phyloP scores from a whole-genome alignment of 2,329 filamentous ascomycete species.

The Fusarium chlamydosporum region DNA sequence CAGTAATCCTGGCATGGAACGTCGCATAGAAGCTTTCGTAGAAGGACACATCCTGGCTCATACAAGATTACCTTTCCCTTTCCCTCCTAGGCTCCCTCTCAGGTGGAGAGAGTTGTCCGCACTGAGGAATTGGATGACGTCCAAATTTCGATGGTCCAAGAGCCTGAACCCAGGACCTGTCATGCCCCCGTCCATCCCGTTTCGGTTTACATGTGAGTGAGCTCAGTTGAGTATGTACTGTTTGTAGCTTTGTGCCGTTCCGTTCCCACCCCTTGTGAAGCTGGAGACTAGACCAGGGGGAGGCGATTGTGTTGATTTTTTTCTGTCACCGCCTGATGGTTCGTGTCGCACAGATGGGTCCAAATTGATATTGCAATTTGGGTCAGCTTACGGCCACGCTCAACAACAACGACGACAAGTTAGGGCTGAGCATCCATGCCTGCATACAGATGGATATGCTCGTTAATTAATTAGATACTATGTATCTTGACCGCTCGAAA shows the following conservation, averaged over 20 bases:
- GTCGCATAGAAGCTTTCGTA: conserved; percentile 48
- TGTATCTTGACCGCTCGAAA: conserved; percentile 47
- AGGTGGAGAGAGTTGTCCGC: conserved; percentile 40
- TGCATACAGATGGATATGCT: conserved; percentile 1
- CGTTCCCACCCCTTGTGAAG: conserved; percentile 12
- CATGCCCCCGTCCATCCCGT: conserved; percentile 22
- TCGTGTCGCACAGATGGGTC: conserved; percentile 30
- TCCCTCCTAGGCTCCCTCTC: conserved; percentile 29
- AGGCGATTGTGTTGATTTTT: conserved; percentile 5
- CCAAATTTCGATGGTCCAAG: conserved; percentile 48
- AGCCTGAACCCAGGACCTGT: conserved; percentile 41
- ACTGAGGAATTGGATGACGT: conserved; percentile 48
- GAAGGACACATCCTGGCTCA: conserved; percentile 36
- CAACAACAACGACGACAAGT: conserved; percentile 28
- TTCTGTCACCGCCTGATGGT: conserved; percentile 33
- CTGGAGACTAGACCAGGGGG: conserved; percentile 41
- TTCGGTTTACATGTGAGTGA: conserved; percentile 25
- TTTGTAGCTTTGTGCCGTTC: too few species aligned
- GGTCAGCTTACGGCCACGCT: conserved; percentile 40
- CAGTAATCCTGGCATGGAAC: conserved; percentile 42
- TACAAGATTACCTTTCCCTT: conserved; percentile 25
- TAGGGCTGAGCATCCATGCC: conserved; percentile 33
- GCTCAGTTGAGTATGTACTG: conserved; percentile 18
- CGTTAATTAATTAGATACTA: conserved; percentile 5
- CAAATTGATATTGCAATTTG: conserved; percentile 40